Conservation (phyloP, 352 stramenopile genomes). For the Phytophthora niederhauseri region DNA sequence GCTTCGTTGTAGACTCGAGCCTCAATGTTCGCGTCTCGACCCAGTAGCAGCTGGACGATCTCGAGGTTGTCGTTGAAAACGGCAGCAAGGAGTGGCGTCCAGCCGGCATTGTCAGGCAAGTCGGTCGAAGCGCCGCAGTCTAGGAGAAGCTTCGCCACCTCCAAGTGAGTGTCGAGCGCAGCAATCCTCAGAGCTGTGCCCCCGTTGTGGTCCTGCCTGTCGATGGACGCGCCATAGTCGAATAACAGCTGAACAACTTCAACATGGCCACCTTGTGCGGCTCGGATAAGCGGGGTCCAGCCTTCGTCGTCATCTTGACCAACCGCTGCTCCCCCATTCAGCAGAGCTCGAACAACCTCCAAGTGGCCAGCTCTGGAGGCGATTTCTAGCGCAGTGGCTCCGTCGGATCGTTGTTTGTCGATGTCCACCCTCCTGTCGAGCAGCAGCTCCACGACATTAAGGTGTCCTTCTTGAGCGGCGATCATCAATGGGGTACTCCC, state of each 20-base stretch:
- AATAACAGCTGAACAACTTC: conserved; percentile 23
- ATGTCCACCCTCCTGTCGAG: conserved; percentile 17
- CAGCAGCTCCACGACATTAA: conserved; percentile 14
- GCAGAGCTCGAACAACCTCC: conserved; percentile 13
- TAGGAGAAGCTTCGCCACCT: conserved; percentile 22
- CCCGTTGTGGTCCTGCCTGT: conserved; percentile 29
- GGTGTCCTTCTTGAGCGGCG: conserved; percentile 21
- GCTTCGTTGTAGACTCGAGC: conserved; percentile 16
- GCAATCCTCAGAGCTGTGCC: conserved; percentile 31
- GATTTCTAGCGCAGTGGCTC: conserved; percentile 21
- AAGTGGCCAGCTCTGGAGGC: conserved; percentile 14
- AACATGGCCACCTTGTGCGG: conserved; percentile 19
- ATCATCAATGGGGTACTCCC: conserved; percentile 20
- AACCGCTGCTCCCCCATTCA: conserved; percentile 22
- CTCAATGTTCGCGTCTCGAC: conserved; percentile 12
- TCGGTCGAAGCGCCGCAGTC: conserved; percentile 12
- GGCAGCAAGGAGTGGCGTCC: conserved; percentile 29
- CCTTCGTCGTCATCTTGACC: conserved; percentile 10
- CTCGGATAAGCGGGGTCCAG: conserved; percentile 25
- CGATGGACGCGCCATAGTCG: conserved; percentile 16
- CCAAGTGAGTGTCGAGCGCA: conserved; percentile 22
- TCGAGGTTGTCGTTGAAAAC: conserved; percentile 24
- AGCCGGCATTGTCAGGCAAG: conserved; percentile 24
- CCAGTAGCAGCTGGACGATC: conserved; percentile 20
- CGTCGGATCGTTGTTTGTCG: conserved; percentile 18